These are phyloP conservation scores for Chlorophyllum brunneum DNA, from an alignment of 768 basidiomycete species.

Conservation along the genomic window DNA sequence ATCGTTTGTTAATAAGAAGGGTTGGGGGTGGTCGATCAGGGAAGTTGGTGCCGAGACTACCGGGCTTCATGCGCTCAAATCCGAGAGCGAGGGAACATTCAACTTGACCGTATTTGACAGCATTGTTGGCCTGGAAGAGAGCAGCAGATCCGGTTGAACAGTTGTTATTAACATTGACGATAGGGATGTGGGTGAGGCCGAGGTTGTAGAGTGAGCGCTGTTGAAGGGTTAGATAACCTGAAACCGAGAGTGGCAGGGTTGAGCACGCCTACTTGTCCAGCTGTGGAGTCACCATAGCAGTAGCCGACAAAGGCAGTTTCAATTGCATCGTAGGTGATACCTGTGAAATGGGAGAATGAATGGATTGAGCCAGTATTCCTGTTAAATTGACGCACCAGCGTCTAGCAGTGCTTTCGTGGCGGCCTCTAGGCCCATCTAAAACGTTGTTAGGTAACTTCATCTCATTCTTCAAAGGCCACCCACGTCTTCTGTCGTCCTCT, in stretches of 20 bases:
- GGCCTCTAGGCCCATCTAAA: conserved; percentile 83
- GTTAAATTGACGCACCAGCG: conserved; percentile 46
- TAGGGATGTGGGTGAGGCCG: conserved; percentile 79
- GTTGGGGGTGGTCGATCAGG: conserved; percentile 51
- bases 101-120: conserved; percentile 63
- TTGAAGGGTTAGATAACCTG: neutral
- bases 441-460: neutral
- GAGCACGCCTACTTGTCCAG: conserved; percentile 53
- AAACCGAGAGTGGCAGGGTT: neutral
- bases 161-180: conserved; percentile 86
- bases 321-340: conserved; percentile 77
- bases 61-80: conserved; percentile 82
- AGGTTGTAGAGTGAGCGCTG: conserved; percentile 79
- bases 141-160: conserved; percentile 82
- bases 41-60: conserved; percentile 65
- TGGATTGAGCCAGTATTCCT: neutral
- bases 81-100: conserved; percentile 82
- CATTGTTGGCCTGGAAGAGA: conserved; percentile 67
- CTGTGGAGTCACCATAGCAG: conserved; percentile 77
- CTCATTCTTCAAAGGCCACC: conserved; percentile 18
- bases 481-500: conserved; percentile 70
- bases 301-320: conserved; percentile 75
- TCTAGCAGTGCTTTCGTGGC: conserved; percentile 85
- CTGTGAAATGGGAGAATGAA: conserved; percentile 28
- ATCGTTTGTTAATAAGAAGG: conserved; percentile 37